Evolutionary conservation across 257 asterid genomes (phyloP), one percentile per base, ranked within the genome.

Genomic region (Fraxinus pennsylvanica): DNA sequence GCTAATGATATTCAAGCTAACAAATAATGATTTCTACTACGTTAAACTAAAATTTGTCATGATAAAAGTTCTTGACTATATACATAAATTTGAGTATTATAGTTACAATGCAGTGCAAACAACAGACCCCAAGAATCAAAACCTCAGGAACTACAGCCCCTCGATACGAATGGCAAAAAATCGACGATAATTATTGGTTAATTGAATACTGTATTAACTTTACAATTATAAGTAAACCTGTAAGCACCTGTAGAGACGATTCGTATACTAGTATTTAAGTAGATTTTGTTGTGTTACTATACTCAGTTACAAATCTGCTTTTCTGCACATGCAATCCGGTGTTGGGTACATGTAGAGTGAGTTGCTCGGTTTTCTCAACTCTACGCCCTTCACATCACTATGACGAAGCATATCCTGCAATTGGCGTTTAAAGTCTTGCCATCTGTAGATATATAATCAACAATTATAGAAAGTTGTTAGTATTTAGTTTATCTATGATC

Each of bases 261-360:
- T 63, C 45, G 77, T 69, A 39, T 82, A 72, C 66, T 76, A 57
- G 27, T 68, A 73, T 72, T 78, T 79, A 86, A 65, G 81, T 74
- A 54, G 81, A 78, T 81, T 85, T 78, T 45, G 92, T 84, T 22
- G 84, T 76, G 90, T 87, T 91, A 82, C 86, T 83, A 68, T 78
- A 67, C 52, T 87, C 90, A 70, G 47, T 47, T 38, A 82, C 10
- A 72, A 39, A 29, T 86, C 92, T 50, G 86, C 80, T 76, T 81
- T 91, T 71, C 87, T 84, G 76, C 98, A 93, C 99, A 95, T 93
- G 90, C 99, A 95, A 78, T 95, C 99, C 1, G 99, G 99, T 92
- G 91, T 89, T 13, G 99, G 98, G 82, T 83, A 85, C 83, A 91
- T 93, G 88, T 93, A 95, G 9, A 93, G 92, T 6, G 99, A 95